Percentiles rank a stretch among this genome's conserved stretches.
phyloP scores from a whole-genome alignment of 2,329 filamentous ascomycete species.

The Ramularia collo-cygni region DNA sequence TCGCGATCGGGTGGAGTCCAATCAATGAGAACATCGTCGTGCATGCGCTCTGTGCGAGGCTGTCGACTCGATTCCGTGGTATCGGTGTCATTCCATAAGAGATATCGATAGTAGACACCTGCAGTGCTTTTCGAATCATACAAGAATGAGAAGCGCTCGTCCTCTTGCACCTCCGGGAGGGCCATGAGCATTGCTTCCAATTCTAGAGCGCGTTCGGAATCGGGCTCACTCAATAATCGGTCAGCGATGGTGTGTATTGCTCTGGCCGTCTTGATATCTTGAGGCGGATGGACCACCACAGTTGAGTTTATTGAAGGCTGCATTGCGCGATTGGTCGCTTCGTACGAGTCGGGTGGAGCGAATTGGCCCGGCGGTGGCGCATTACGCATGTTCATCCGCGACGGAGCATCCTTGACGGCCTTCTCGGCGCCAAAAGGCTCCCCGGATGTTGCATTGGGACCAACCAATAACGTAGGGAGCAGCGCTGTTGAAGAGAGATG shows the following conservation, averaged over 20 bases:
- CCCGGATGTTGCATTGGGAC: constrained; percentile 6
- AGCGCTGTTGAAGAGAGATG: constrained; percentile 62
- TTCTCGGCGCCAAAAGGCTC: constrained; percentile 28
- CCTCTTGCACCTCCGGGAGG: constrained; percentile 69
- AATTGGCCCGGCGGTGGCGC: constrained; percentile 51
- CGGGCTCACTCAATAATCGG: constrained; percentile 59
- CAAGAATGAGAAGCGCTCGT: constrained; percentile 90
- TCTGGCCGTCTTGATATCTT: constrained; percentile 69
- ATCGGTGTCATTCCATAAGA: constrained; percentile 57
- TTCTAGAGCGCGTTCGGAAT: constrained; percentile 54
- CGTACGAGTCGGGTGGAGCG: constrained; percentile 69
- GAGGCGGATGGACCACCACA: constrained; percentile 57
- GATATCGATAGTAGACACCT: constrained; percentile 88
- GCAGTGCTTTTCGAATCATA: constrained; percentile 76
- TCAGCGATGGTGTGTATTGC: constrained; percentile 87
- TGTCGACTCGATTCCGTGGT: constrained; percentile 40
- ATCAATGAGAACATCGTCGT: constrained; percentile 69
- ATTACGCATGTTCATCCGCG: constrained; percentile 34
- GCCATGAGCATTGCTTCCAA: constrained; percentile 93
- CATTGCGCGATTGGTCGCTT: constrained; percentile 26
- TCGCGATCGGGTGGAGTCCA: constrained; percentile 71
- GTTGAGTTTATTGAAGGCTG: constrained; percentile 15
- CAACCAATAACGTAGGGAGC: constrained; percentile 8
- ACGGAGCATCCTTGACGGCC: constrained; percentile 14
- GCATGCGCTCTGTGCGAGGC: constrained; percentile 26